Evolutionary conservation across 2,329 filamentous ascomycete genomes (phyloP).

Genomic region (Penicillium sp.): DNA sequence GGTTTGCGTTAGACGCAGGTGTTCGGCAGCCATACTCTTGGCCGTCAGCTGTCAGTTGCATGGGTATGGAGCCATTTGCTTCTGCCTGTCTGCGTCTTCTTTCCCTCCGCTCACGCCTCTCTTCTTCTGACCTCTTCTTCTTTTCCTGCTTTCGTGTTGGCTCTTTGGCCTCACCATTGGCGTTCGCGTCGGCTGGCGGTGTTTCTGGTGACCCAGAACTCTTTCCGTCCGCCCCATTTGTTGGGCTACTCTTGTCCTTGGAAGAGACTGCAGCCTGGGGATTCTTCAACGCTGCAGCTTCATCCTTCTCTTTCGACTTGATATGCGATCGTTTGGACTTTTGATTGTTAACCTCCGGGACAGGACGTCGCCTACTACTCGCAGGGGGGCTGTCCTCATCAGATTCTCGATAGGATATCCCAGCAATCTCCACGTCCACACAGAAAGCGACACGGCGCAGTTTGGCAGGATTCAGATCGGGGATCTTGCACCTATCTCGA

Average conservation of each 20-base stretch:
- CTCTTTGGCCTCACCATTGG: too few relatives aligned
- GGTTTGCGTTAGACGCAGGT: slow-evolving; percentile 24
- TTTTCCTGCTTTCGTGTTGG: slow-evolving; percentile 77
- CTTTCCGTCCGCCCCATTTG: too few relatives aligned
- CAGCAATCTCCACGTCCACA: slow-evolving; percentile 93
- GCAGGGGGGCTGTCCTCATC: slow-evolving; percentile 38
- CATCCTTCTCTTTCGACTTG: slow-evolving; percentile 58
- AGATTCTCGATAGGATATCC: slow-evolving; percentile 69
- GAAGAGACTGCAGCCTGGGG: slow-evolving; percentile 44
- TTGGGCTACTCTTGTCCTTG: too few relatives aligned
- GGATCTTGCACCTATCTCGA: slow-evolving; percentile 68
- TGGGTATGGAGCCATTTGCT: slow-evolving; percentile 74
- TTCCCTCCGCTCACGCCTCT: slow-evolving; percentile 83
- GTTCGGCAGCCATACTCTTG: slow-evolving; percentile 44
- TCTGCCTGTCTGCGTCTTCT: slow-evolving; percentile 76
- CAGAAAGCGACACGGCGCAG: slow-evolving; percentile 85
- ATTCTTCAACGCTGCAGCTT: slow-evolving; percentile 65
- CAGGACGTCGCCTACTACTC: slow-evolving; percentile 21
- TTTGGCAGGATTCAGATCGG: slow-evolving; percentile 70
- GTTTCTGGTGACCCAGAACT: background rate
- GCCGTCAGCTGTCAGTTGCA: slow-evolving; percentile 67
- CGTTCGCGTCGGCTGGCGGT: too few relatives aligned
- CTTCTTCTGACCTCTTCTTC: slow-evolving; percentile 89
- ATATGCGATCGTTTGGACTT: slow-evolving; percentile 42
- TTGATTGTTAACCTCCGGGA: slow-evolving; percentile 20